Percentiles rank a stretch among this genome's conserved stretches.
Conservation (phyloP, 2,329 filamentous ascomycete species). For the Rosellinia necatrix region DNA sequence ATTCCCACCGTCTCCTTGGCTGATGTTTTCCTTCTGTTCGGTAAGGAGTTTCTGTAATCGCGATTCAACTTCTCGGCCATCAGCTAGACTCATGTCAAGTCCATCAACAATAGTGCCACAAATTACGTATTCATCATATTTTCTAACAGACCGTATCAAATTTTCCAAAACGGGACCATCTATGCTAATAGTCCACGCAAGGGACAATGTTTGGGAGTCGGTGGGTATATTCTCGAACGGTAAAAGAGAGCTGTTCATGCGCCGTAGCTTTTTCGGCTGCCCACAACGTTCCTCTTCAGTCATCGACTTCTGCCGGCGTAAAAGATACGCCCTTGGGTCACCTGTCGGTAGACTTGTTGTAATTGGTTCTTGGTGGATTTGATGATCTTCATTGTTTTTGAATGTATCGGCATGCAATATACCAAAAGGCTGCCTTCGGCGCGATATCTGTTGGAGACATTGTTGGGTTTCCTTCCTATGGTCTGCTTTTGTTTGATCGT, state of each 20-base stretch:
- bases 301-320: conserved; percentile 41
- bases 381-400: conserved; percentile 2
- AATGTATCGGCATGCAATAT: conserved; percentile 15
- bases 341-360: conserved; percentile 34
- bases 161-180: conserved; percentile 20
- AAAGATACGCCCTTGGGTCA: conserved; percentile 41
- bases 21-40: conserved; percentile 17
- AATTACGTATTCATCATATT: conserved; percentile 36
- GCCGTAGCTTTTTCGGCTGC: conserved; percentile 32
- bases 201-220: conserved; percentile 29
- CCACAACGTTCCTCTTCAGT: conserved; percentile 23
- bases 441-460: conserved; percentile 1
- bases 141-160: conserved; percentile 13
- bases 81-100: conserved; percentile 36
- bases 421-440: conserved; percentile 17
- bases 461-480: neutral
- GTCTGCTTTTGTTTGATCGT: neutral
- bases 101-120: conserved; percentile 33
- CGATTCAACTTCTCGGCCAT: conserved; percentile 32
- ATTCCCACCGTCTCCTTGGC: neutral
- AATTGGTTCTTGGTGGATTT: conserved; percentile 33
- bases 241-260: conserved; percentile 38
- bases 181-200: conserved; percentile 20
- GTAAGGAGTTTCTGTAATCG: conserved; percentile 32
- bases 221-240: conserved; percentile 36